Evolutionary conservation across 2,329 filamentous ascomycete genomes (phyloP), one percentile per base, ranked within the genome.

Genomic region (Alternaria ethzedia): DNA sequence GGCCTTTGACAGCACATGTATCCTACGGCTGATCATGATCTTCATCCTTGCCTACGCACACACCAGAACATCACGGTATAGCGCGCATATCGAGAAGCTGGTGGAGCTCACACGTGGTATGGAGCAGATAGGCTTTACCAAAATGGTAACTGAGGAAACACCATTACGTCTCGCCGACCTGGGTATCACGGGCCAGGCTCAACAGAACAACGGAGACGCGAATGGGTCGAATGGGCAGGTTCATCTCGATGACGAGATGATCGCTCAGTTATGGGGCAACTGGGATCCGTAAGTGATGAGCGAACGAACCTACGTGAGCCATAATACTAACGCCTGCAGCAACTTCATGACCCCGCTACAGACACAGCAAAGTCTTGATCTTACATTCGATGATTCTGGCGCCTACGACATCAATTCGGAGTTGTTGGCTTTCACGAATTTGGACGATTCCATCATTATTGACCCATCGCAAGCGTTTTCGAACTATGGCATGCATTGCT

Each of bases 41-140:
- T 80, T 78, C 59, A 75, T 79, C 51, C 69, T 79, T 13, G 77
- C 77, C 8, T 79, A 74, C 50, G 72, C 70, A 7, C 75, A 76
- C 41, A 77, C 74, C 7, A 70, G 72, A 45, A 64, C 65, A 25
- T 59, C 70, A 5, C 71, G 74, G 10, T 77, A 77, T 47, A 72
- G 70, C 26, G 55, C 59, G 11, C 66, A 77, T 21, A 78, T 79
- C 23, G 68, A 74, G 47, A 70, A 70, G 7, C 64, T 72, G 36
- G 55, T 79, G 17, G 43, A 47, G 7, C 61, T 79, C 1, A 59
- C 70, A 10, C 59, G 64, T 11, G 64, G 67, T 2, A 77, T 80
- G 75, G 71, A 78, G 52, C 74, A 76, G 17, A 72, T 79, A 49
- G 78, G 78, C 0, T 80, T 79, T 50, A 72, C 71, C 43, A 77